Evolutionary conservation across 805 yeast genomes (phyloP).

Genomic region (Candida arabinofermentans): DNA sequence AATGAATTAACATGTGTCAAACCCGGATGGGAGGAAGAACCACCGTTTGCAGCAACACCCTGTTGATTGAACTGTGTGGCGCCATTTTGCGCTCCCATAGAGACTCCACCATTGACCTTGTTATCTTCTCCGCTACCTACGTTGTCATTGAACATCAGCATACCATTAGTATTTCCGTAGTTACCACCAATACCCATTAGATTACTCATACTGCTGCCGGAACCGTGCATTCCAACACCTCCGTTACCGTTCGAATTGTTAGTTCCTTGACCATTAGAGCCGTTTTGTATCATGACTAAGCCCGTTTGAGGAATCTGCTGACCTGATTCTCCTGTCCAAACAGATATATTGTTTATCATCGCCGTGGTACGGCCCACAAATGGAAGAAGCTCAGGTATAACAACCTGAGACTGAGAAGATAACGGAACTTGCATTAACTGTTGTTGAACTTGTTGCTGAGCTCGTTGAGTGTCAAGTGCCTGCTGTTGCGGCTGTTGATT

Average conservation of each 20-base stretch:
- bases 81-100: background rate
- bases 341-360: slow-evolving; percentile 58
- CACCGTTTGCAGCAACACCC: background rate
- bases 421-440: too few relatives aligned
- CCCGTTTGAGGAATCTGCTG: slow-evolving; percentile 37
- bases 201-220: background rate
- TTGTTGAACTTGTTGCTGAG: slow-evolving; percentile 4
- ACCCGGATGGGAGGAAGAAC: background rate
- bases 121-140: too few relatives aligned
- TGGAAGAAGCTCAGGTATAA: slow-evolving; percentile 29
- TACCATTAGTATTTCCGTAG: background rate
- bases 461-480: slow-evolving; percentile 1
- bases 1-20: background rate
- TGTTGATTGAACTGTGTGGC: background rate
- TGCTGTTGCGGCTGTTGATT: slow-evolving; percentile 7
- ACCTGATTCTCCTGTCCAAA: slow-evolving; percentile 52
- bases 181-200: slow-evolving; percentile 7
- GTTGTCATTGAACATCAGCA: too few relatives aligned
- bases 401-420: slow-evolving; percentile 12
- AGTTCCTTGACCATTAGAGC: slow-evolving; percentile 4
- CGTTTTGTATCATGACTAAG: slow-evolving; percentile 24
- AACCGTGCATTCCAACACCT: background rate
- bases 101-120: too few relatives aligned
- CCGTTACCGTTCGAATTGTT: background rate
- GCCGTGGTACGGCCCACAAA: slow-evolving; percentile 48